These are phyloP conservation scores for Lenzites betulinus DNA, from an alignment of 768 basidiomycete genomes.

Conservation along the genomic window DNA sequence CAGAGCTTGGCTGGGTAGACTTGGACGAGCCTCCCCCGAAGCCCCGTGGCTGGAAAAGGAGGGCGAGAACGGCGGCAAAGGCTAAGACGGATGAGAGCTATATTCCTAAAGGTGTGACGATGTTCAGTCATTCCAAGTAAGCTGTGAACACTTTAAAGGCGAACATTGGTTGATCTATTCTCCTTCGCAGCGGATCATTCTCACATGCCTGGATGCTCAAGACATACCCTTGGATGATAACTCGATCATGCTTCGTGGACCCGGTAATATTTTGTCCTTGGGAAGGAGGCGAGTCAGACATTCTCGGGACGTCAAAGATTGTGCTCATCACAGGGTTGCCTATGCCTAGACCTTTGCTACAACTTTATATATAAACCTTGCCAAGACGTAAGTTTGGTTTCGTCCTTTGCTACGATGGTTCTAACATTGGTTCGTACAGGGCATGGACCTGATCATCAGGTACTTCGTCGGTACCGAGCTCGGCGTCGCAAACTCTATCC, in stretches of 20 bases:
- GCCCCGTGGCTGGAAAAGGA: constrained; percentile 27
- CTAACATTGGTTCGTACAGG: constrained; percentile 43
- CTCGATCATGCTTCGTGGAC: constrained; percentile 87
- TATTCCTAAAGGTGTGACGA: constrained; percentile 56
- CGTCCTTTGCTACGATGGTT: neutral
- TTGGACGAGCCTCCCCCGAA: constrained; percentile 26
- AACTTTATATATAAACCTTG: constrained; percentile 83
- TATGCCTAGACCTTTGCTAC: constrained; percentile 73
- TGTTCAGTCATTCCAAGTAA: constrained; percentile 90
- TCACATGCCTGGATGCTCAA: constrained; percentile 91
- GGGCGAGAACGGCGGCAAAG: constrained; percentile 14
- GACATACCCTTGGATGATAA: constrained; percentile 63
- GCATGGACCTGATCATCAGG: constrained; percentile 75
- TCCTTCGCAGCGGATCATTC: constrained; percentile 64
- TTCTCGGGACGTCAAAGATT: too few species aligned
- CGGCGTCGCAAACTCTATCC: constrained; percentile 83
- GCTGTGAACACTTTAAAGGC: constrained; percentile 22
- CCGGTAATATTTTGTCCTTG: constrained; percentile 90
- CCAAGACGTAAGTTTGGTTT: constrained; percentile 62
- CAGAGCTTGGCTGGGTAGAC: constrained; percentile 64
- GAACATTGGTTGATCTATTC: neutral
- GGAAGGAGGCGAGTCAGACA: constrained; percentile 74
- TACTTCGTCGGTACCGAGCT: constrained; percentile 90
- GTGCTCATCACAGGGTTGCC: too few species aligned
- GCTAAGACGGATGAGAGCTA: neutral